Evolutionary conservation across 2,329 filamentous ascomycete species (phyloP).

Genomic region (Dothidotthia symphoricarpi): DNA sequence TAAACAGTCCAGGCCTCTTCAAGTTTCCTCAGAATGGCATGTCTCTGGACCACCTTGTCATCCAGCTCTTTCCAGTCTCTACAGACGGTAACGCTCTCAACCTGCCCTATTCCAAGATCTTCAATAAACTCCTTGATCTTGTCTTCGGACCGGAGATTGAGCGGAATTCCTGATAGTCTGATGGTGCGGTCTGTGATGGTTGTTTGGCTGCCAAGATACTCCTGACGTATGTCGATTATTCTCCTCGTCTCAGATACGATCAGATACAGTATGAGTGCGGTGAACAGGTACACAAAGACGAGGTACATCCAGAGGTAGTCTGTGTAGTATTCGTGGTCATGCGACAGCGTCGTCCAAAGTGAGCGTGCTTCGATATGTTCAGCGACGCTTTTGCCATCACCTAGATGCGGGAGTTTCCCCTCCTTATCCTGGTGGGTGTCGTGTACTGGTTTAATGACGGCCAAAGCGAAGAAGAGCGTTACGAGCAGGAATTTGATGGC

Average conservation of each 20-base stretch:
- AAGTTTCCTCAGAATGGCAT: constrained; percentile 65
- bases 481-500: constrained; percentile 77
- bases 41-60: constrained; percentile 65
- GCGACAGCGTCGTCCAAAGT: constrained; percentile 17
- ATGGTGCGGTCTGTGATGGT: constrained; percentile 97
- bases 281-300: constrained; percentile 93
- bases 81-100: constrained; percentile 84
- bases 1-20: constrained; percentile 83
- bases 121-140: constrained; percentile 86
- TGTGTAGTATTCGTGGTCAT: constrained; percentile 44
- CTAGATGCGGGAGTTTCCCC: constrained; percentile 20
- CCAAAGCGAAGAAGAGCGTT: constrained; percentile 77
- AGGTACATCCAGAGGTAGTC: constrained; percentile 89
- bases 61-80: constrained; percentile 85
- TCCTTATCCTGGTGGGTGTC: constrained; percentile 54
- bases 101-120: constrained; percentile 81
- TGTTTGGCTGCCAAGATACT: constrained; percentile 88
- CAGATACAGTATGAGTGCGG: constrained; percentile 74
- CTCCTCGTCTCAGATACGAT: constrained; percentile 79
- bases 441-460: constrained; percentile 84
- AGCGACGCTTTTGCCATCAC: constrained; percentile 9
- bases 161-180: constrained; percentile 82
- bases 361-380: constrained; percentile 23
- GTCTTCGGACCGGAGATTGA: constrained; percentile 73
- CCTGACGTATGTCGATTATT: constrained; percentile 81